Conservation (phyloP, 2,329 filamentous ascomycete genomes). For the Fusarium redolens region DNA sequence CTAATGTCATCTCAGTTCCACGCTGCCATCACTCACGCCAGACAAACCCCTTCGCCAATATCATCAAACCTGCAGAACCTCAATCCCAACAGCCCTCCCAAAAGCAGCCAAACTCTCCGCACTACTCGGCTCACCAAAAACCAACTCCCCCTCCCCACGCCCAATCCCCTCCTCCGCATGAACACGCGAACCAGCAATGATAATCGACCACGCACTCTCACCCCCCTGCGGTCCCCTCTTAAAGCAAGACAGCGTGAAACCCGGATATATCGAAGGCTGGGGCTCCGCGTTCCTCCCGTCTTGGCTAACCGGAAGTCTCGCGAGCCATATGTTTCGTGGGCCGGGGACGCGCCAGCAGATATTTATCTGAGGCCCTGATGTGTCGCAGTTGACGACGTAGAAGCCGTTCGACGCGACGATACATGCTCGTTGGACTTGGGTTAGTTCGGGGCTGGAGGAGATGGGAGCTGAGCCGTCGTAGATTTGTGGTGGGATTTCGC, state of each 20-base stretch:
- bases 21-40: neutral
- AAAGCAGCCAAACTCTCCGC: neutral
- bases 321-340: neutral
- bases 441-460: neutral
- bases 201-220: neutral
- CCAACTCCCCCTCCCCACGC: neutral
- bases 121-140: neutral
- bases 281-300: neutral
- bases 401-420: neutral
- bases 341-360: neutral
- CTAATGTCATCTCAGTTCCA: no score
- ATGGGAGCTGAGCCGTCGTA: neutral
- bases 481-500: neutral
- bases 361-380: neutral
- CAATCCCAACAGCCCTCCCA: neutral
- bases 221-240: accelerated
- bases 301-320: neutral
- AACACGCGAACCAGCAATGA: neutral
- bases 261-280: accelerated
- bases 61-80: neutral
- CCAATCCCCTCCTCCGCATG: neutral
- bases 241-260: neutral
- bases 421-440: neutral
- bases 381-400: neutral
- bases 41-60: neutral